Evolutionary conservation across 352 stramenopile species (phyloP).

Genomic region (Globisporangium irregulare): DNA sequence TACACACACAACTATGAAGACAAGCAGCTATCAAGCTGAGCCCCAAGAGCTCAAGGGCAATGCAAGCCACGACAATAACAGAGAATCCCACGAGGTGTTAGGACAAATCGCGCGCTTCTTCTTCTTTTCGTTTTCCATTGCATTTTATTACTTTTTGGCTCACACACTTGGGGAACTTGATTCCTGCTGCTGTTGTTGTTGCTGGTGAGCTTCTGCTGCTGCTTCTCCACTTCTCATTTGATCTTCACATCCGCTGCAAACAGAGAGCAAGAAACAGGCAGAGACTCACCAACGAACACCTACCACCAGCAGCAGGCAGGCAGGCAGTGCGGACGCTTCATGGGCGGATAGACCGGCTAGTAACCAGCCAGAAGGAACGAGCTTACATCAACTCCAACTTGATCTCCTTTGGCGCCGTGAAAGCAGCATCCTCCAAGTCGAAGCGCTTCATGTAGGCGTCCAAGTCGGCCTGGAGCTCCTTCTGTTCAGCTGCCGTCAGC

Average conservation of each 20-base stretch:
- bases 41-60: not conserved
- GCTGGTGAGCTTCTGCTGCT: not conserved
- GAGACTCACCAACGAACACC: conserved; percentile 3
- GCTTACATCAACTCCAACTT: conserved; percentile 86
- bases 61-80: not conserved
- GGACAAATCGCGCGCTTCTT: not conserved
- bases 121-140: conserved; percentile 11
- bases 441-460: conserved; percentile 88
- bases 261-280: not conserved
- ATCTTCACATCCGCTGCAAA: not conserved
- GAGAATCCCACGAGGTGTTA: not conserved
- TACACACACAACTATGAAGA: not conserved
- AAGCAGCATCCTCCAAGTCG: conserved; percentile 70
- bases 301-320: not conserved
- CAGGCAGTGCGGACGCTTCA: not conserved
- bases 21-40: not conserved
- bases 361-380: not conserved
- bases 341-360: no score
- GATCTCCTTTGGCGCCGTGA: conserved; percentile 82
- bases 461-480: conserved; percentile 77
- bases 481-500: conserved; percentile 74
- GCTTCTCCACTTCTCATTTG: not conserved
- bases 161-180: conserved; percentile 2
- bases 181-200: not conserved
- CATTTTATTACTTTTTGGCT: conserved; percentile 18